A percentile compares a stretch with the other conserved stretches of the same genome.
These are phyloP conservation scores for Plasmodium chabaudi DNA, from an alignment of 169 alveolate genomes.

Conservation along the genomic window DNA sequence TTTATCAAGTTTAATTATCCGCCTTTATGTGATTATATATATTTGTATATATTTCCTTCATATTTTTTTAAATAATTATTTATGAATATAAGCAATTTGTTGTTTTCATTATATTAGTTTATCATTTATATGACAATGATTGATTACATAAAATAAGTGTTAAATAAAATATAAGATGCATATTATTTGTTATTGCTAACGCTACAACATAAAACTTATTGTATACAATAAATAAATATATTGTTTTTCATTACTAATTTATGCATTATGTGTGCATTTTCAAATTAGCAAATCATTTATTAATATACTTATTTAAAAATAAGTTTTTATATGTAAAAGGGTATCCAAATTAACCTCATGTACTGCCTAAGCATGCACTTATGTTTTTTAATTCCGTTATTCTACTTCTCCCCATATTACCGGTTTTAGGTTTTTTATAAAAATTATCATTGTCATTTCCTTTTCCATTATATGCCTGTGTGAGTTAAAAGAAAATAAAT, in stretches of 20 bases:
- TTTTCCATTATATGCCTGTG: conserved; percentile 28
- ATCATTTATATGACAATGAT: no score
- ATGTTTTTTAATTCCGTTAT: conserved; percentile 71
- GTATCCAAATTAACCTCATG: conserved; percentile 57
- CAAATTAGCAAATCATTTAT: conserved; percentile 76
- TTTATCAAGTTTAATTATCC: no score
- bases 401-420: conserved; percentile 31
- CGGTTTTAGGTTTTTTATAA: conserved; percentile 39
- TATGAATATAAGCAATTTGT: no score
- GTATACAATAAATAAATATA: conserved; percentile 8
- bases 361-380: conserved; percentile 70
- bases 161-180: no score
- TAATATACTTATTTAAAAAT: conserved; percentile 31
- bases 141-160: no score
- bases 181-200: no score
- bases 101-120: no score
- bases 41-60: no score
- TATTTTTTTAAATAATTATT: no score
- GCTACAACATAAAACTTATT: conserved; percentile 5
- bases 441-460: conserved; percentile 33
- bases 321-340: conserved; percentile 12
- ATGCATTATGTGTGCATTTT: conserved; percentile 60
- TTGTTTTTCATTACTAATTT: conserved; percentile 72
- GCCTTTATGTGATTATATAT: no score
- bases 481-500: neutral